A percentile compares a stretch with the other conserved stretches of the same genome.
Evolutionary conservation across 768 basidiomycete species (phyloP).

Genomic region (Bullera alba): DNA sequence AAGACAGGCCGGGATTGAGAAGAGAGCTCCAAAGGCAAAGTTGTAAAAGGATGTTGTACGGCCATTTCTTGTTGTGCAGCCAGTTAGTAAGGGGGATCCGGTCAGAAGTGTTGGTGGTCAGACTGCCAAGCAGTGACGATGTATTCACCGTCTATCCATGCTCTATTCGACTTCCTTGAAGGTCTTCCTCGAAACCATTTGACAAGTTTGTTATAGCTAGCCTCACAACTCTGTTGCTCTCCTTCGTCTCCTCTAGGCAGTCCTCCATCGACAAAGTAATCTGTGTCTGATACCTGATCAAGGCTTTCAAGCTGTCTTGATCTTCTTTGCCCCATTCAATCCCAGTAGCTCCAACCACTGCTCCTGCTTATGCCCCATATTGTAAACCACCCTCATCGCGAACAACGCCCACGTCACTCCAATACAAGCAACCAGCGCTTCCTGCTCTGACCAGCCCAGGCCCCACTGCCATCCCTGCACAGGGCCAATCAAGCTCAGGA

Average conservation of each 20-base stretch:
- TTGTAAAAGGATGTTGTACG: slow-evolving; percentile 10
- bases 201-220: too few relatives aligned
- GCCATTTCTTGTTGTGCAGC: not conserved
- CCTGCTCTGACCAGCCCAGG: slow-evolving; percentile 22
- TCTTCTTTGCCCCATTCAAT: slow-evolving; percentile 1
- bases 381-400: slow-evolving; percentile 58
- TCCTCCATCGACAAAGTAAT: too few relatives aligned
- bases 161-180: too few relatives aligned
- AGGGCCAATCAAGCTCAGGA: slow-evolving; percentile 74
- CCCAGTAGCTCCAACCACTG: slow-evolving; percentile 16
- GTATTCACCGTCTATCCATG: not conserved
- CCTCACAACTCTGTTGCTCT: too few relatives aligned
- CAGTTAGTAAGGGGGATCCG: too few relatives aligned
- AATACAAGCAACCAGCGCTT: slow-evolving; percentile 66
- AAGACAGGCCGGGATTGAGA: slow-evolving; percentile 17
- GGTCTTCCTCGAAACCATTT: too few relatives aligned
- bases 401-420: slow-evolving; percentile 60
- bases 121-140: too few relatives aligned
- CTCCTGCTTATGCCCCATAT: slow-evolving; percentile 48
- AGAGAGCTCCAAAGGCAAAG: slow-evolving; percentile 17
- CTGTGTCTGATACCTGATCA: too few relatives aligned
- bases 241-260: too few relatives aligned
- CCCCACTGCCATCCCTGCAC: slow-evolving; percentile 49
- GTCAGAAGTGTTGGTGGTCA: too few relatives aligned
- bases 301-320: slow-evolving; percentile 16